Evolutionary conservation across 2,329 filamentous ascomycete species (phyloP).

Genomic region (Laburnicola sp.): DNA sequence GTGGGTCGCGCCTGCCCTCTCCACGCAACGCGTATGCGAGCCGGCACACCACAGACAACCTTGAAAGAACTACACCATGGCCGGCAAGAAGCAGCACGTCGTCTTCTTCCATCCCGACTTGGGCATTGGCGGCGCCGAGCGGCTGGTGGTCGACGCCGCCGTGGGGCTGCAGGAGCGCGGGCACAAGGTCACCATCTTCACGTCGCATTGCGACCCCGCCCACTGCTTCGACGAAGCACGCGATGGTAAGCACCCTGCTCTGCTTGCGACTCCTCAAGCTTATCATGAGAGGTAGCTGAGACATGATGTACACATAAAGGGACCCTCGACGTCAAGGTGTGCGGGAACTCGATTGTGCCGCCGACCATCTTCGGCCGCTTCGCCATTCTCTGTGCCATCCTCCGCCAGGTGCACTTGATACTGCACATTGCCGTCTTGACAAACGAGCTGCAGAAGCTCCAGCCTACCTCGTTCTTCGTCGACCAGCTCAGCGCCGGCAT

Average conservation of each 20-base stretch:
- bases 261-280: slow-evolving; percentile 28
- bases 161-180: slow-evolving; percentile 85
- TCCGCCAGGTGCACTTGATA: slow-evolving; percentile 84
- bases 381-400: slow-evolving; percentile 87
- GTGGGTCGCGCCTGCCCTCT: slow-evolving; percentile 1
- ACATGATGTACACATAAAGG: slow-evolving; percentile 57
- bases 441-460: slow-evolving; percentile 64
- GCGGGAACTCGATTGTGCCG: slow-evolving; percentile 79
- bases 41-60: no score
- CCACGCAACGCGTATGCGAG: slow-evolving; percentile 20
- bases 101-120: slow-evolving; percentile 96
- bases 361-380: slow-evolving; percentile 77
- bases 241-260: slow-evolving; percentile 65
- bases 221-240: slow-evolving; percentile 98
- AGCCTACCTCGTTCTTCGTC: slow-evolving; percentile 77
- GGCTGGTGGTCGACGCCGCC: slow-evolving; percentile 91
- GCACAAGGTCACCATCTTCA: slow-evolving; percentile 89
- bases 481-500: slow-evolving; percentile 92
- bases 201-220: slow-evolving; percentile 83
- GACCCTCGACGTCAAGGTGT: slow-evolving; percentile 89
- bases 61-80: slow-evolving; percentile 25
- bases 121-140: slow-evolving; percentile 93
- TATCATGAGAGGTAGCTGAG: slow-evolving; percentile 44
- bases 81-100: slow-evolving; percentile 59
- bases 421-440: slow-evolving; percentile 64